Evolutionary conservation across 768 basidiomycete genomes (phyloP), one percentile per base, ranked within the genome.

Genomic region (Vararia minispora): DNA sequence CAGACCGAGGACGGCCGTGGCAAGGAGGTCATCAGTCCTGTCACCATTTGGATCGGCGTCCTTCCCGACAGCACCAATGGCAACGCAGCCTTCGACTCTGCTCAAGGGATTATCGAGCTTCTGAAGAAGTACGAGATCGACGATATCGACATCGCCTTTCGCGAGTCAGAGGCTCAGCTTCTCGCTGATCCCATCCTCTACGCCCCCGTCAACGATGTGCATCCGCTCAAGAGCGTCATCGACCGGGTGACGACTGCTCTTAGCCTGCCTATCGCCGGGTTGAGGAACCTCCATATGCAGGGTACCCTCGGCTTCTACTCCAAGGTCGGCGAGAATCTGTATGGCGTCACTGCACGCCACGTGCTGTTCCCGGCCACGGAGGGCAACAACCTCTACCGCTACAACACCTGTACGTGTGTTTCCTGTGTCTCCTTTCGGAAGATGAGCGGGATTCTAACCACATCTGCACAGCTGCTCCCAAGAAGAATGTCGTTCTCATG

Each of bases 241-340:
- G 52, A 63, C 43, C 34, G 31, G 13, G 29, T 66, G 23, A 54
- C 64, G 11, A 53, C 57, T 37, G 42, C 59, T 1, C 65, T 64
- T 37, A 46, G 64, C 42, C 50, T 65, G 22, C 59, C 53, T 7
- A 64, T 65, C 34, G 56, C 65, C 39, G 52, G 62, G 33, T 23
- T 34, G 33, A 52, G 52, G 46, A 62, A 57, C 6, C 18, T 31
- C 6, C 16, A 51, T 12, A 55, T 44, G 41, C 57, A 63, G 50
- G 63, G 64, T 3, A 64, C 61, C 5, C 25, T 62, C 10, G 62
- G 60, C 13, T 51, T 59, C 33, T 65, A 62, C 38, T 59, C 65
- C 45, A 22, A 38, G 13, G 43, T 51, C 5, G 53, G 54, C 29
- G 36, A 56, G 5, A 49, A 53, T 23, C 59, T 61, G 41, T 58